Evolutionary conservation across 352 stramenopile species (phyloP), one percentile per base, ranked within the genome.

Genomic region (Phytophthora sp.): DNA sequence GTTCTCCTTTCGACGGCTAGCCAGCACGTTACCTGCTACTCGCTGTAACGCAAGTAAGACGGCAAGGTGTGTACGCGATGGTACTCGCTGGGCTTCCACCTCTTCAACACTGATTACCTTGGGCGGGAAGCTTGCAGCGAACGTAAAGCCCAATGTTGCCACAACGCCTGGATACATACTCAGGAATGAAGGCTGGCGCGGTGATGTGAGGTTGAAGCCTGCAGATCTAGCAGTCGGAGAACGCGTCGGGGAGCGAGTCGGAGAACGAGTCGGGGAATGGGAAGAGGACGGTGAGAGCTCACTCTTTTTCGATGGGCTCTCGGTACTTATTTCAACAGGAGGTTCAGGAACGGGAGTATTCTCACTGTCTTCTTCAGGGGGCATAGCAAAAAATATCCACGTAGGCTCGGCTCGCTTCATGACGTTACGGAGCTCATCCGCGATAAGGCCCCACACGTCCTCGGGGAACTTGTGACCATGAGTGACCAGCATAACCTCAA

Each of bases 381-480:
- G 55, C 38, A 75, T 44, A 0, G 65, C 66, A 45, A 85, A 88
- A 54, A 90, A 87, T 26, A 90, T 77, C 83, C 82, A 94, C 35
- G 85, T 91, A 1, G 85, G 85, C 58, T 91, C 80, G 6, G 79
- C 81, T 3, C 82, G 82, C 27, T 77, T 76, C 74, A 94, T 84
- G 23, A 92, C 79, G 0, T 84, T 87, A 13, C 86, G 79, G n/a
- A 95, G 54, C 53, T 95, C 86, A 52, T 95, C 86, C 0, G 80
- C 63, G 35, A 95, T 93, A 21, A 95, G 62, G 0, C 86, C 86
- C 84, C 86, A 95, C 7, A 92, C 86, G 20, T 89, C 78, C 35
- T 90, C 79, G 1, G 82, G 73, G 66, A 95, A 92, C 59, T 93
- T 93, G 68, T 88, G 80, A 7, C 84, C 86, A 32, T 95, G 79